Evolutionary conservation across 2,329 filamentous ascomycete genomes (phyloP).

Genomic region (Xylariaceae sp.): DNA sequence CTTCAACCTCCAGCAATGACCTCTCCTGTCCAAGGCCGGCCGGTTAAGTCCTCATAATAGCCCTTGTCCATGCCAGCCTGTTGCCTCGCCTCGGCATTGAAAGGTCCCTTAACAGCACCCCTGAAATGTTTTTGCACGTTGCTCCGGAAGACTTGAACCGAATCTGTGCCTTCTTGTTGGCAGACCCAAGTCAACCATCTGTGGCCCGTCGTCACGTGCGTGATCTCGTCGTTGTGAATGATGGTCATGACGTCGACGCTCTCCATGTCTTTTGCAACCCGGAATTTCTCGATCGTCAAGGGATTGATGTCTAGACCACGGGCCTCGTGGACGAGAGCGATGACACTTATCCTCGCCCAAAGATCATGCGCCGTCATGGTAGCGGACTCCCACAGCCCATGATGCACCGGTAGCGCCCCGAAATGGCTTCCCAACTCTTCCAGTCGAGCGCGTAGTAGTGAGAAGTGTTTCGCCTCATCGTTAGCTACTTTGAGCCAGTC

Average conservation of each 20-base stretch:
- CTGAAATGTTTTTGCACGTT: conserved; percentile 52
- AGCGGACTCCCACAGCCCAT: conserved; percentile 54
- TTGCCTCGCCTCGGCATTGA: conserved; percentile 51
- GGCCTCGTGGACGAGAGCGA: conserved; percentile 55
- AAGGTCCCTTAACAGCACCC: conserved; percentile 51
- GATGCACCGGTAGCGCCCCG: conserved; percentile 53
- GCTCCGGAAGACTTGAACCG: conserved; percentile 51
- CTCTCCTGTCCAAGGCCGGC: conserved; percentile 38
- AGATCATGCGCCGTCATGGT: conserved; percentile 51
- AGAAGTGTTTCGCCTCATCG: conserved; percentile 57
- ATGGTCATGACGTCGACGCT: conserved; percentile 51
- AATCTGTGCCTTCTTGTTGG: conserved; percentile 51
- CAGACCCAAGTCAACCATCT: conserved; percentile 56
- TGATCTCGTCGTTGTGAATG: conserved; percentile 57
- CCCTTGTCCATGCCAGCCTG: conserved; percentile 52
- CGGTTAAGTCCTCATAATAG: conserved; percentile 48
- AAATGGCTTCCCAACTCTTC: conserved; percentile 54
- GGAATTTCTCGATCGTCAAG: conserved; percentile 55
- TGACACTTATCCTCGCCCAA: conserved; percentile 53
- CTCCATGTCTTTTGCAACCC: conserved; percentile 47
- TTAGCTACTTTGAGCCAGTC: conserved; percentile 57
- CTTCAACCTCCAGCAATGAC: conserved; percentile 43
- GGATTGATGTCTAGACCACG: conserved; percentile 55
- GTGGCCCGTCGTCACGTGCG: conserved; percentile 55
- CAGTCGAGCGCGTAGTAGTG: conserved; percentile 50